Base-by-base conservation (phyloP, 1,284 basidiomycete species). In the Naganishia albida region DNA sequence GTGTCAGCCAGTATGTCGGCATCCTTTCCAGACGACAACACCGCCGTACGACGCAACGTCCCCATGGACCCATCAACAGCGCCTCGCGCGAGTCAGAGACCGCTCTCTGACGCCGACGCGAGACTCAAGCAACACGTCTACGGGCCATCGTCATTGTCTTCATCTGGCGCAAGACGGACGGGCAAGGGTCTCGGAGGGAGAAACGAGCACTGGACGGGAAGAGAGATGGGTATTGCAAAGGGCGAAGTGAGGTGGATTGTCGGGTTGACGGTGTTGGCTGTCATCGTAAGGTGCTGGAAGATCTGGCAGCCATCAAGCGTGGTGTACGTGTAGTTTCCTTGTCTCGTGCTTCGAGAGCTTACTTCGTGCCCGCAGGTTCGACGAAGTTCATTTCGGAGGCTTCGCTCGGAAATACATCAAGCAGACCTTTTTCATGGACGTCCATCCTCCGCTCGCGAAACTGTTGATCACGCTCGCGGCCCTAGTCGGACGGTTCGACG, bases 391-490 rank as follows among this genome's bases (percentile, higher is more conserved):
- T 78, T 96, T 97, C 78, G 93, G 93, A 67, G 94, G 94, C 76
- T 95, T 96, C 75, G 90, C 93, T 1, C 85, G 86, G 62, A 93
- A 91, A 74, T 85, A 85, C 69, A 79, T 99, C 76, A 93, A 94
- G 77, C 89, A 92, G 74, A 89, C 92, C 75, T 96, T 95, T 82
- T 96, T 95, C 81, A 85, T 99, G 78, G 96, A 99, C 75, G 95
- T 99, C 1, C 95, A 99, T 76, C 95, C 96, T 0, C 96, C 96
- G 1, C 83, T 99, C 7, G 95, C 94, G 38, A 99, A 99, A 76
- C 84, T 99, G 25, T 82, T 99, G 65, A 93, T 99, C 73, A 95
- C 95, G 0, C 83, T 96, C 28, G 89, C 90, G 7, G 93, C 86
- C 0, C 95, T 89, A 75, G 67, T 96, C 4, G 89, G 86, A 59